Evolutionary conservation across 306 rosid genomes (phyloP).

Genomic region (Oemleria cerasiformis): DNA sequence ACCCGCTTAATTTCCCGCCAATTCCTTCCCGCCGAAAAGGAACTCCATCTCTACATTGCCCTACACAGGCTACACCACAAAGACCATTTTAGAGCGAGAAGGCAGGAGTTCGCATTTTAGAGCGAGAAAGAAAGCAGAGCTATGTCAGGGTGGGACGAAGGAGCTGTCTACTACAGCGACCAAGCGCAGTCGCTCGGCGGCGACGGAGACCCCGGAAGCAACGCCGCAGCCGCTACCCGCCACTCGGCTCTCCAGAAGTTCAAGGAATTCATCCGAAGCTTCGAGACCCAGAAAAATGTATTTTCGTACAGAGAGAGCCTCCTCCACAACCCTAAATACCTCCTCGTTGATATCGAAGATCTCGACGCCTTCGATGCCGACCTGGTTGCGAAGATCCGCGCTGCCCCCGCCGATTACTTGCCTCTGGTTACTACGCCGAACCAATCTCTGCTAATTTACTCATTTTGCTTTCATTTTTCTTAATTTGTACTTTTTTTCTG

Average conservation of each 20-base stretch:
- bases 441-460: not conserved
- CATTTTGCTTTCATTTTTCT: not conserved
- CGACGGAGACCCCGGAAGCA: slow-evolving; percentile 33
- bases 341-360: slow-evolving; percentile 66
- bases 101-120: not conserved
- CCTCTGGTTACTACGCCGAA: slow-evolving; percentile 49
- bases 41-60: not conserved
- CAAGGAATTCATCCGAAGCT: slow-evolving; percentile 91
- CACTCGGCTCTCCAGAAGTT: slow-evolving; percentile 76
- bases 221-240: slow-evolving; percentile 41
- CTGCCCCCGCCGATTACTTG: slow-evolving; percentile 71
- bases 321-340: slow-evolving; percentile 59
- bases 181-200: slow-evolving; percentile 86
- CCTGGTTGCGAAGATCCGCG: slow-evolving; percentile 72
- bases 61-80: not conserved
- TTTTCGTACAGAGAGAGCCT: slow-evolving; percentile 86
- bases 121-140: slow-evolving; percentile 20
- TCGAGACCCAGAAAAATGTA: slow-evolving; percentile 61
- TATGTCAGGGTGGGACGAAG: slow-evolving; percentile 99
- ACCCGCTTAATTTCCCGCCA: slow-evolving; percentile 44
- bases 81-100: not conserved
- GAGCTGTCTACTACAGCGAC: slow-evolving; percentile 90
- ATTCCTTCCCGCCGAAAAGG: slow-evolving; percentile 43
- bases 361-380: slow-evolving; percentile 77
- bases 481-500: too few relatives aligned